Evolutionary conservation across 228 moss, liverwort and hornwort species (phyloP).

Genomic region (Sphagnum magellanicum): DNA sequence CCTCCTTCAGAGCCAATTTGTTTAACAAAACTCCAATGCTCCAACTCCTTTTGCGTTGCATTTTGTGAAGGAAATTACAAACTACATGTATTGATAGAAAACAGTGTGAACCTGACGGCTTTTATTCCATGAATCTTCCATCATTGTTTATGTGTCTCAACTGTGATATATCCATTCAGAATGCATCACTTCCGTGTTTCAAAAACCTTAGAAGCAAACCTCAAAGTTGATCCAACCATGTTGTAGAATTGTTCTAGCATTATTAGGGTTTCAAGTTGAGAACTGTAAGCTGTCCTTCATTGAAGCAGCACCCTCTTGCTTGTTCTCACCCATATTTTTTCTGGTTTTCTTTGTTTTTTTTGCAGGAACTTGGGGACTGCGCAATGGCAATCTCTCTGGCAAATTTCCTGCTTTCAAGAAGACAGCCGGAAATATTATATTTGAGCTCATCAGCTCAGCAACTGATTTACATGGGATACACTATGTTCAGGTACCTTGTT

Average conservation of each 20-base stretch:
- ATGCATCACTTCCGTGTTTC: neutral
- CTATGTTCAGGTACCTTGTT: conserved; percentile 64
- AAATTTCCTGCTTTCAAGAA: conserved; percentile 69
- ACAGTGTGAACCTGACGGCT: too few species aligned
- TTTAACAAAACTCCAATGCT: too few species aligned
- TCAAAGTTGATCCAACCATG: neutral
- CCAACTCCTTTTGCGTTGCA: too few species aligned
- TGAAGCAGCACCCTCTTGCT: neutral
- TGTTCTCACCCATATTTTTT: neutral
- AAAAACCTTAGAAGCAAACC: neutral
- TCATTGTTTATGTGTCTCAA: too few species aligned
- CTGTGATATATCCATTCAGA: too few species aligned
- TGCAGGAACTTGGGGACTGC: conserved; percentile 65
- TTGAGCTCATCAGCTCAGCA: conserved; percentile 77
- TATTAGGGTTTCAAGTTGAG: neutral
- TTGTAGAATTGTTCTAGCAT: neutral
- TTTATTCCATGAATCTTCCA: too few species aligned
- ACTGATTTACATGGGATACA: conserved; percentile 83
- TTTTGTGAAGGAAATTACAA: too few species aligned
- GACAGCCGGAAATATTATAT: conserved; percentile 72
- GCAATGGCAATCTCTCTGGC: conserved; percentile 62
- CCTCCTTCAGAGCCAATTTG: too few species aligned
- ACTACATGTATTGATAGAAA: too few species aligned
- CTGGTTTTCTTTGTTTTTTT: conserved; percentile 1
- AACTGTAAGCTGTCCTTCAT: neutral